Evolutionary conservation across 2,329 filamentous ascomycete genomes (phyloP), one percentile per base, ranked within the genome.

Genomic region (Calonectria naviculata): DNA sequence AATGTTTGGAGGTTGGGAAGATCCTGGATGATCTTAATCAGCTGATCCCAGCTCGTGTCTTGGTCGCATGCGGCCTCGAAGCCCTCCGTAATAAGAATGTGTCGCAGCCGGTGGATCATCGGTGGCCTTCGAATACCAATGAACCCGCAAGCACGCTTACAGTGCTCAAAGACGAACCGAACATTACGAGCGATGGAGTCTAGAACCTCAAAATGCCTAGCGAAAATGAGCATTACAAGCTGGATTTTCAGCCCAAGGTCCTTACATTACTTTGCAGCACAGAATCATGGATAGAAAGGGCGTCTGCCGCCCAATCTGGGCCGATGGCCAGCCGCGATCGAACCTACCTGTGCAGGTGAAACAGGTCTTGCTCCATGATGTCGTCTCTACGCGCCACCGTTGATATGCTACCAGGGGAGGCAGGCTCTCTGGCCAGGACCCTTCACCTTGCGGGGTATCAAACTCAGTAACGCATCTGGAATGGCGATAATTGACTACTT

Each of bases 271-370:
- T 56, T 56, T 56, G 49, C 49, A 56, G 31, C 29, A 36, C 4
- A 56, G 3, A 4, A 56, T 36, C 49, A 56, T 36, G 10, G 29
- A 12, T 6, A 36, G 15, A 21, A 56, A 56, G 7, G 49, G n/a
- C 9, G 49, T 36, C n/a, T 36, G 21, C 36, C n/a, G 21, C 19
- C 36, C 49, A 5, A 36, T 7, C 3, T n/a, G 49, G 19, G 49
- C 49, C 24, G 29, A 24, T 15, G 49, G 49, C 49, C 49, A 56
- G 49, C 31, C 31, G 31, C 36, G 29, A 12, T 24, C n/a, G 19
- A 56, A 56, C 31, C 49, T 56, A n/a, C 49, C 31, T 36, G 49
- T 56, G 49, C 49, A 56, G 31, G 49, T 56, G n/a, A 56, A 56
- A n/a, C 49, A 56, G 17, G 49, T 56, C 19, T 56, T 56, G 31